A percentile compares a stretch with the other conserved stretches of the same genome.
Evolutionary conservation across 2,329 filamentous ascomycete species (phyloP).

Genomic region (Colletotrichum neosansevieriae): DNA sequence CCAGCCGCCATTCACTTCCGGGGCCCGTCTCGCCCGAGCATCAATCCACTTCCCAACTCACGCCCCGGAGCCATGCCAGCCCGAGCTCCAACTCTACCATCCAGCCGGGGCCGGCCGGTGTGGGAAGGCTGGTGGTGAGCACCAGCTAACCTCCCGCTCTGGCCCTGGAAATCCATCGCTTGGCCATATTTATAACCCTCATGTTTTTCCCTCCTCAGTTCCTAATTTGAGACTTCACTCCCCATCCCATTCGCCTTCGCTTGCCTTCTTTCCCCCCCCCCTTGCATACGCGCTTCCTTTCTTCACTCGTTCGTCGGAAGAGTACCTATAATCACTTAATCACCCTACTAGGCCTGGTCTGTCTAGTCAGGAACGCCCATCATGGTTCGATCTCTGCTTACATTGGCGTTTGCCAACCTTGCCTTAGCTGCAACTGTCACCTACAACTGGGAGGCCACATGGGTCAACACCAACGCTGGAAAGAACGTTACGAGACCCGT

Average conservation of each 20-base stretch:
- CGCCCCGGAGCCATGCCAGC: constrained; percentile 30
- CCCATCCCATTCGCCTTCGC: constrained; percentile 7
- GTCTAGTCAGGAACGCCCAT: constrained; percentile 16
- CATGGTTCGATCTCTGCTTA: constrained; percentile 29
- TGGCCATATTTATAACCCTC: constrained; percentile 27
- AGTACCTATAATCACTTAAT: constrained; percentile 7
- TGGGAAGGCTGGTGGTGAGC: not conserved
- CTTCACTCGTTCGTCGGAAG: constrained; percentile 33
- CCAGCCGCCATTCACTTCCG: constrained; percentile 15
- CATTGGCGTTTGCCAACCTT: constrained; percentile 42
- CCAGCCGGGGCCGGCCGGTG: constrained; percentile 17
- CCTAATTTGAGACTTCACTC: not conserved
- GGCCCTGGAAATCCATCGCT: constrained; percentile 10
- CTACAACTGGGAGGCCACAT: constrained; percentile 55
- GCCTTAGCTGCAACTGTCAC: constrained; percentile 49
- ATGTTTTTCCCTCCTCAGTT: not conserved
- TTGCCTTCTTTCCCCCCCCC: constrained; percentile 1
- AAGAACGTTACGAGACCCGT: constrained; percentile 51
- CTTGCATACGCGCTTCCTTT: constrained; percentile 19
- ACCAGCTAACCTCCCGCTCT: constrained; percentile 13
- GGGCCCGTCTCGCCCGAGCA: constrained; percentile 20
- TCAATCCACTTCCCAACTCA: constrained; percentile 20
- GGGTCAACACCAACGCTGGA: constrained; percentile 54
- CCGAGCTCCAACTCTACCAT: constrained; percentile 35
- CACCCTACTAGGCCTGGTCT: constrained; percentile 14